Evolutionary conservation across 116 monocot species (phyloP).

Genomic region (Thalassia testudinum): DNA sequence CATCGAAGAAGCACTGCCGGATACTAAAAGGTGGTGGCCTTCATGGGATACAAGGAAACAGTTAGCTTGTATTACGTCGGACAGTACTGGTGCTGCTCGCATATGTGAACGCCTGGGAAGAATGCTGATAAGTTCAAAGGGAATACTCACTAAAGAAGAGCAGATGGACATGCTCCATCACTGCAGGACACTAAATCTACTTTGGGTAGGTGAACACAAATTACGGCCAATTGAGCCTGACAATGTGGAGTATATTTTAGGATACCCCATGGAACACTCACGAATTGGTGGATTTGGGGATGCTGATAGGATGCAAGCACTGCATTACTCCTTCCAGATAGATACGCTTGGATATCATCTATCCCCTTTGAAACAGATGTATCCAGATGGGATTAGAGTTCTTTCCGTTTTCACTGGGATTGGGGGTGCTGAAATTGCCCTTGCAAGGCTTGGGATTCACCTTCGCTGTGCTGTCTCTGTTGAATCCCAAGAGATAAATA

Average conservation of each 20-base stretch:
- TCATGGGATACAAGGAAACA: slow-evolving; percentile 90
- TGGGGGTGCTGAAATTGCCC: slow-evolving; percentile 58
- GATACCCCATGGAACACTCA: slow-evolving; percentile 51
- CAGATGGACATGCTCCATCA: slow-evolving; percentile 59
- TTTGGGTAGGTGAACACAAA: slow-evolving; percentile 61
- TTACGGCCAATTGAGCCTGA: slow-evolving; percentile 51
- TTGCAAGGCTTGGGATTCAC: slow-evolving; percentile 55
- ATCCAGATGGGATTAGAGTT: slow-evolving; percentile 51
- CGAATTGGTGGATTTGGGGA: slow-evolving; percentile 16
- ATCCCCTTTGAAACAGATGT: slow-evolving; percentile 43
- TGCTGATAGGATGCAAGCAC: slow-evolving; percentile 23
- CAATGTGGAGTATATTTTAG: slow-evolving; percentile 54
- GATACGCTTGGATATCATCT: slow-evolving; percentile 69
- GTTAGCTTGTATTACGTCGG: slow-evolving; percentile 36
- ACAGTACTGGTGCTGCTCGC: slow-evolving; percentile 17
- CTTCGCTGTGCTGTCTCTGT: slow-evolving; percentile 65
- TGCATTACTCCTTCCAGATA: slow-evolving; percentile 53
- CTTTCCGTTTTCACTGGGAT: slow-evolving; percentile 67
- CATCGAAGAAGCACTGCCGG: slow-evolving; percentile 57
- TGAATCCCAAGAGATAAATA: slow-evolving; percentile 39
- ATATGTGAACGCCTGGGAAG: slow-evolving; percentile 41
- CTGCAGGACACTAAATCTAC: slow-evolving; percentile 47
- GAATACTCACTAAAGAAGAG: slow-evolving; percentile 51
- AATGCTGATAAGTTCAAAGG: slow-evolving; percentile 36
- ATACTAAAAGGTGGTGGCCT: slow-evolving; percentile 73